Conservation (phyloP, 768 basidiomycete species). For the Amanita polypyramis region DNA sequence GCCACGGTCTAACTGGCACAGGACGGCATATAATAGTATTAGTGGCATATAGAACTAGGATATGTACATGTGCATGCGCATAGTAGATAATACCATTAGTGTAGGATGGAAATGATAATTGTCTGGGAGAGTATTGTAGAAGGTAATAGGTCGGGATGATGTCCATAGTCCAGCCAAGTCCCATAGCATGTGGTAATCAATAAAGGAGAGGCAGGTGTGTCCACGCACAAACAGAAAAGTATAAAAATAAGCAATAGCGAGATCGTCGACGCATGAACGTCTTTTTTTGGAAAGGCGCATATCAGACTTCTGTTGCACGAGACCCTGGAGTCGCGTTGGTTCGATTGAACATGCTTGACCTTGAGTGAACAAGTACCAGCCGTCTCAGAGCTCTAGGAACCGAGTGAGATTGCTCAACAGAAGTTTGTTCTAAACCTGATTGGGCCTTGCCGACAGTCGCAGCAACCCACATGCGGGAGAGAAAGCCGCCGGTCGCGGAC, state of each 20-base stretch:
- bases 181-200: constrained; percentile 8
- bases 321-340: not conserved
- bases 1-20: too few relatives aligned
- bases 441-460: constrained; percentile 2
- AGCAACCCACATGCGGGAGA: constrained; percentile 8
- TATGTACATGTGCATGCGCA: constrained; percentile 8
- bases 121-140: not conserved
- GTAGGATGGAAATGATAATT: not conserved
- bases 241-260: constrained; percentile 5
- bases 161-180: not conserved
- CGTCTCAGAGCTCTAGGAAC: constrained; percentile 5
- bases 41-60: not conserved
- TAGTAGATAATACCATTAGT: constrained; percentile 5
- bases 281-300: not conserved
- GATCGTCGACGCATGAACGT: constrained; percentile 1
- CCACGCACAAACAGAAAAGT: constrained; percentile 7
- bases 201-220: constrained; percentile 9
- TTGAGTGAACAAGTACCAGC: constrained; percentile 8
- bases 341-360: constrained; percentile 6
- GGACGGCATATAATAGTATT: constrained; percentile 3
- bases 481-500: constrained; percentile 1
- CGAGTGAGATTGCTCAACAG: not conserved
- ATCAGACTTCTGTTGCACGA: not conserved
- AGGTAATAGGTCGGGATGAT: not conserved
- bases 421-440: not conserved